phyloP scores from a whole-genome alignment of 208 protist species.

The Trypanosoma rangeli region DNA sequence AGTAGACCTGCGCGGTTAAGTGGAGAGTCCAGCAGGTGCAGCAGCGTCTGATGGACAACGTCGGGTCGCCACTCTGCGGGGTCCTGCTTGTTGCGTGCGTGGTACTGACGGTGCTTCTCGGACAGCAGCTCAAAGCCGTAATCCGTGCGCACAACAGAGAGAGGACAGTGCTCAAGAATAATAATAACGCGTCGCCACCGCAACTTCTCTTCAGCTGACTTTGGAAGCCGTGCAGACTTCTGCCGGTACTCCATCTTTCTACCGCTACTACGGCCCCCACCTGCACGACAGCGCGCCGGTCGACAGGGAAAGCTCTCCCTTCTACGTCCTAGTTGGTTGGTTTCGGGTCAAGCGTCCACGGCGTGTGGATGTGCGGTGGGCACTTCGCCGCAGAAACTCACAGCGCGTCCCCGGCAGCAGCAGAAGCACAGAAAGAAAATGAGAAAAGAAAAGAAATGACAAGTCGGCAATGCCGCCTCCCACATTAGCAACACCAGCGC shows the following conservation, averaged over 20 bases:
- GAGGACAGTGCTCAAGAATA: conserved; percentile 93
- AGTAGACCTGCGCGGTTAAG: conserved; percentile 98
- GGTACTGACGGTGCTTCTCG: conserved; percentile 95
- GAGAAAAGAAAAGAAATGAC: not conserved
- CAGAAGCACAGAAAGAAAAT: not conserved
- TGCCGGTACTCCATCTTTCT: conserved; percentile 74
- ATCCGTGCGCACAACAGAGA: conserved; percentile 94
- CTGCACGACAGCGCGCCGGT: not conserved
- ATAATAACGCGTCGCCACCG: conserved; percentile 93
- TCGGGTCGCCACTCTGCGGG: conserved; percentile 96
- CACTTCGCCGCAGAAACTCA: not conserved
- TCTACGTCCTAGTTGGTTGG: no score
- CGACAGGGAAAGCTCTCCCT: no score
- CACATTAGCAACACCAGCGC: not conserved
- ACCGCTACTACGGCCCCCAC: not conserved
- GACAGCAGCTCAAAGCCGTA: conserved; percentile 96
- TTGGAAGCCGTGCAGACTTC: conserved; percentile 84
- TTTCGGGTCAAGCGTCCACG: no score
- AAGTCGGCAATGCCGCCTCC: not conserved
- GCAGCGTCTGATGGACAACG: conserved; percentile 98
- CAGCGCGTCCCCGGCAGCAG: not conserved
- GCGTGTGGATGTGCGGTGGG: no score
- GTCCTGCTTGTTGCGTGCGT: conserved; percentile 94
- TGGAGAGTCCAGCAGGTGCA: conserved; percentile 98
- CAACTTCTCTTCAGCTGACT: conserved; percentile 85